phyloP scores from a whole-genome alignment of 371 early-diverging fungal species.

The Funneliformis caledonium region DNA sequence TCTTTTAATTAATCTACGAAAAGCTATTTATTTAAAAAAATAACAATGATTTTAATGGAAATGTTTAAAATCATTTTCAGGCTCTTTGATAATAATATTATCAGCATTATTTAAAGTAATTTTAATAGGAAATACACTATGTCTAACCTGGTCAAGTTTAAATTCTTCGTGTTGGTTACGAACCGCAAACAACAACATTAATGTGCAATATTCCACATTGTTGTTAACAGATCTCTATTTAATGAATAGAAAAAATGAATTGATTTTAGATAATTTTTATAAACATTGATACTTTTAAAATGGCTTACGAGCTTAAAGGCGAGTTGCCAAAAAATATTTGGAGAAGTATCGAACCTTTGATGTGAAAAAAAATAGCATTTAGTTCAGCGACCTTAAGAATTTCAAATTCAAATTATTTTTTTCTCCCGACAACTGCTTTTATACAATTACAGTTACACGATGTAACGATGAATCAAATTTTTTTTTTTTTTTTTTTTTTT shows the following conservation, averaged over 20 bases:
- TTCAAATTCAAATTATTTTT: too few relatives aligned
- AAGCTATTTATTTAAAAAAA: neutral
- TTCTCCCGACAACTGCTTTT: too few relatives aligned
- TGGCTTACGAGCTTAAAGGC: slow-evolving; percentile 5
- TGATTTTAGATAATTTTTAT: neutral
- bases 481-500: too few relatives aligned
- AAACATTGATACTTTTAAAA: neutral
- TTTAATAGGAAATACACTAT: neutral
- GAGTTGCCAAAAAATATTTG: slow-evolving; percentile 33
- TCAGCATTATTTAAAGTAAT: neutral
- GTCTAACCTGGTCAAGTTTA: neutral
- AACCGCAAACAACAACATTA: slow-evolving; percentile 12
- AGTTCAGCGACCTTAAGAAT: slow-evolving; percentile 9
- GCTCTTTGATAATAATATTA: neutral
- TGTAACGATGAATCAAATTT: too few relatives aligned
- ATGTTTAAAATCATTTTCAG: neutral
- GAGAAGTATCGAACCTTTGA: slow-evolving; percentile 18
- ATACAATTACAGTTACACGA: too few relatives aligned
- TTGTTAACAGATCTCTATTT: slow-evolving; percentile 20
- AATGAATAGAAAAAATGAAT: neutral
- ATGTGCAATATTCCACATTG: slow-evolving; percentile 31
- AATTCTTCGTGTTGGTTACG: neutral
- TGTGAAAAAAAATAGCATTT: neutral
- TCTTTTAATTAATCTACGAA: neutral
- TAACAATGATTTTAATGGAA: neutral